Percentiles rank a stretch among this genome's conserved stretches.
Conservation (phyloP, 202 grass and related monocot species). For the Eragrostis tef region DNA sequence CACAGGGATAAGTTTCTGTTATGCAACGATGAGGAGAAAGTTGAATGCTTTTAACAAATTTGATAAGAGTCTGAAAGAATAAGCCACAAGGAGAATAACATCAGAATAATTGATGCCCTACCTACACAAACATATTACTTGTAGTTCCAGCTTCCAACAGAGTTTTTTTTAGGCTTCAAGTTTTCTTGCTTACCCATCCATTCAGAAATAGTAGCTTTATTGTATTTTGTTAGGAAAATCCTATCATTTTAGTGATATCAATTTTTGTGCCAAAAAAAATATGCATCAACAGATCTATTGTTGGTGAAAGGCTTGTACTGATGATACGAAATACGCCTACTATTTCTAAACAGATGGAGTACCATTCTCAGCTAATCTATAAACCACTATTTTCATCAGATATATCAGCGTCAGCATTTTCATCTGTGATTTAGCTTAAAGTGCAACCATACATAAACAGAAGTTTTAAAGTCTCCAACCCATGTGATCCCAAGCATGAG, state of each 20-base stretch:
- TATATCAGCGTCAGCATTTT: neutral
- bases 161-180: neutral
- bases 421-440: neutral
- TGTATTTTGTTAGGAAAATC: neutral
- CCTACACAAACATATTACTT: slow-evolving; percentile 14
- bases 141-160: neutral
- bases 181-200: neutral
- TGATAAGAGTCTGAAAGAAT: slow-evolving; percentile 30
- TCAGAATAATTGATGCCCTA: slow-evolving; percentile 6
- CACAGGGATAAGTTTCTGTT: neutral
- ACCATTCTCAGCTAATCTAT: neutral
- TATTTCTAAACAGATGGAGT: neutral
- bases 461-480: neutral
- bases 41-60: slow-evolving; percentile 26
- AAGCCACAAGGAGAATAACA: neutral
- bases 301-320: neutral
- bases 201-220: neutral
- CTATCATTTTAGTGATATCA: neutral
- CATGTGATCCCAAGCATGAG: neutral
- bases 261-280: neutral
- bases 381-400: slow-evolving; percentile 24
- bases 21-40: neutral
- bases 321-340: neutral
- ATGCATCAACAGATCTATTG: neutral
- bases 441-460: neutral